Base-by-base conservation (phyloP, 2,329 filamentous ascomycete species). In the Coniella vitis region DNA sequence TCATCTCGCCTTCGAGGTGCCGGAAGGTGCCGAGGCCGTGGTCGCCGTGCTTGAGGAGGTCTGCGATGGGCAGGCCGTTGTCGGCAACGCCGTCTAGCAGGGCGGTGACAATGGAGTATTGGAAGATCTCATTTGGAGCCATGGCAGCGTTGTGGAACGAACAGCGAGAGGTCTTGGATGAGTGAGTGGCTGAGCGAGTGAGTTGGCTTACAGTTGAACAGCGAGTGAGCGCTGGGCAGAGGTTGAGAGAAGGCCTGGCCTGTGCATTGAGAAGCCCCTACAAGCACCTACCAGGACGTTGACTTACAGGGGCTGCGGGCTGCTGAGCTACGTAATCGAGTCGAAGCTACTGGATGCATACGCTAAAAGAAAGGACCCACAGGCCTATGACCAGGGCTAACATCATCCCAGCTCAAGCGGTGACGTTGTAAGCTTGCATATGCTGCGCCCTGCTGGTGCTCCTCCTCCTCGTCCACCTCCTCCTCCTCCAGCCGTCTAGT, bases 11-110 rank as follows among this genome's bases (percentile, higher is more conserved):
- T 16, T 47, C 52, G 59, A 66, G 65, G 57, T 59, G 41, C 16
- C 56, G 55, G 48, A 66, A 66, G 2, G 64, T 66, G 38, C 64
- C 64, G 0, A 67, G 57, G 17, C 65, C 65, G 52, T 64, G 62
- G 56, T 66, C 55, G 47, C 64, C 63, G 47, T 65, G 59, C 4
- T 45, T 44, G 41, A 66, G 54, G 19, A 67, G 53, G 8, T 45
- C 45, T 0, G 60, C 53, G 37, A 65, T 52, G 8, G 63, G 61
- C 9, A 60, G 56, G 50, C 63, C 64, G 13, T 60, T 55, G 19
- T 59, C 58, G 43, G 63, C 62, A 21, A 65, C 60, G 47, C 64
- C 63, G 45, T 65, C 63, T 61, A 66, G 63, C 3, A 66, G 57
- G 14, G 62, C 62, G 2, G 61, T 61, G n/a, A 66, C 48, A 47